Percentiles rank a stretch among this genome's conserved stretches.
Evolutionary conservation across 805 yeast genomes (phyloP).

Genomic region (Tetrapisispora pingtungensis): DNA sequence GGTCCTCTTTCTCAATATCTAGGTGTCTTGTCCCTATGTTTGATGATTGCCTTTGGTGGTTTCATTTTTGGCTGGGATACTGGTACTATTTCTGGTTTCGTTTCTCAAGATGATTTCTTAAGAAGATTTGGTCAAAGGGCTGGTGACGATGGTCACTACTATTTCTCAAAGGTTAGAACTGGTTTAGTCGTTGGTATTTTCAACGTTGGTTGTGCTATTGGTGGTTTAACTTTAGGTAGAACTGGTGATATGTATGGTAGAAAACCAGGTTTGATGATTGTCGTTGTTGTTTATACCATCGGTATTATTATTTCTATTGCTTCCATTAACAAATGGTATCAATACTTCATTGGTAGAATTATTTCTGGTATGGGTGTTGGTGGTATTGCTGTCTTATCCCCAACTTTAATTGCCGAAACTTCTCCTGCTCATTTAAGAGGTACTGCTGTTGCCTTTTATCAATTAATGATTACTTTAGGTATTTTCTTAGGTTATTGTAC

Average conservation of each 20-base stretch:
- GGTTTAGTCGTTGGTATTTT: conserved; percentile 48
- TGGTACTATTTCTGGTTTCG: conserved; percentile 64
- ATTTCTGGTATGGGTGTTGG: conserved; percentile 72
- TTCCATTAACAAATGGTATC: conserved; percentile 45
- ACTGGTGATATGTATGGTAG: conserved; percentile 53
- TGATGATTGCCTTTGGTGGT: conserved; percentile 22
- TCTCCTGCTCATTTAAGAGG: conserved; percentile 40
- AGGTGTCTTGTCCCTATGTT: conserved; percentile 24
- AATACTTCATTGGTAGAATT: conserved; percentile 55
- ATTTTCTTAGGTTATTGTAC: conserved; percentile 62
- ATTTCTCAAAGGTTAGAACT: conserved; percentile 37
- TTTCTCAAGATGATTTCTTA: conserved; percentile 43
- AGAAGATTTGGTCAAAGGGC: conserved; percentile 40
- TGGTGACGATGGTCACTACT: conserved; percentile 32
- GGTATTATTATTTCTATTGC: conserved; percentile 56
- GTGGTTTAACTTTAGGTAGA: conserved; percentile 50
- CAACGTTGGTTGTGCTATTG: conserved; percentile 62
- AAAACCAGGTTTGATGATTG: conserved; percentile 43
- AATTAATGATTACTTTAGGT: conserved; percentile 52
- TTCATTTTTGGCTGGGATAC: conserved; percentile 67
- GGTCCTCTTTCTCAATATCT: conserved; percentile 22
- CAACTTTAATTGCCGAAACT: conserved; percentile 44
- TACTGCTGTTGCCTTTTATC: conserved; percentile 50
- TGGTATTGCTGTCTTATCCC: conserved; percentile 60
- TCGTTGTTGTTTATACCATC: conserved; percentile 47